Evolutionary conservation across 768 basidiomycete species (phyloP).

Genomic region (Thelephora ganbajun): DNA sequence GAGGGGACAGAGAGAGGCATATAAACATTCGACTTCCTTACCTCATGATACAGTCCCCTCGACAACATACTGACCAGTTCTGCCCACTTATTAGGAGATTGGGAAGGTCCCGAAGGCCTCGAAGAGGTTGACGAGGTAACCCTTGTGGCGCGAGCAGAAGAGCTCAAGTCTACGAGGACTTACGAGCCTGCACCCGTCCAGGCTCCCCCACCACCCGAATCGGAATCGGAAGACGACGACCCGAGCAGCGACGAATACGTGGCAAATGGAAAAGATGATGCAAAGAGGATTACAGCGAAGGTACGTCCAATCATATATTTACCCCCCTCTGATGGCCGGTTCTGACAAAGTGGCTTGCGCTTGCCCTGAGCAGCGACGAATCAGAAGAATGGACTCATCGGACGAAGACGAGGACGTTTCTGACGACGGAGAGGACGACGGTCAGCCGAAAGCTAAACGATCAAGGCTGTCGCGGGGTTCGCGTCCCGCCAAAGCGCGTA

Average conservation of each 20-base stretch:
- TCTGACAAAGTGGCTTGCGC: neutral
- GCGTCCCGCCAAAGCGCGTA: slow-evolving; percentile 11
- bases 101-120: slow-evolving; percentile 53
- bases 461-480: slow-evolving; percentile 6
- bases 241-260: slow-evolving; percentile 65
- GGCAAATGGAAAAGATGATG: slow-evolving; percentile 20
- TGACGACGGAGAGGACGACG: slow-evolving; percentile 4
- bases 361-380: slow-evolving; percentile 23
- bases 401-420: slow-evolving; percentile 17
- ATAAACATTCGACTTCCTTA: no score
- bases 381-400: slow-evolving; percentile 25
- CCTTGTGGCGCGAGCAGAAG: slow-evolving; percentile 11
- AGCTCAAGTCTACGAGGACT: slow-evolving; percentile 17
- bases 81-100: slow-evolving; percentile 38
- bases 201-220: slow-evolving; percentile 8
- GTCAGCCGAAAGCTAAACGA: neutral
- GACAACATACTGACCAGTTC: slow-evolving; percentile 11
- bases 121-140: slow-evolving; percentile 22
- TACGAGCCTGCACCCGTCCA: slow-evolving; percentile 30
- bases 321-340: slow-evolving; percentile 3
- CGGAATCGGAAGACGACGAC: slow-evolving; percentile 13
- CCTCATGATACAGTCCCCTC: no score
- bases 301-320: slow-evolving; percentile 21
- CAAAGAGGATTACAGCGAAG: slow-evolving; percentile 22
- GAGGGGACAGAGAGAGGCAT: no score